Conservation (phyloP, 495 filamentous ascomycete species). For the Amphirosellinia nigrospora region DNA sequence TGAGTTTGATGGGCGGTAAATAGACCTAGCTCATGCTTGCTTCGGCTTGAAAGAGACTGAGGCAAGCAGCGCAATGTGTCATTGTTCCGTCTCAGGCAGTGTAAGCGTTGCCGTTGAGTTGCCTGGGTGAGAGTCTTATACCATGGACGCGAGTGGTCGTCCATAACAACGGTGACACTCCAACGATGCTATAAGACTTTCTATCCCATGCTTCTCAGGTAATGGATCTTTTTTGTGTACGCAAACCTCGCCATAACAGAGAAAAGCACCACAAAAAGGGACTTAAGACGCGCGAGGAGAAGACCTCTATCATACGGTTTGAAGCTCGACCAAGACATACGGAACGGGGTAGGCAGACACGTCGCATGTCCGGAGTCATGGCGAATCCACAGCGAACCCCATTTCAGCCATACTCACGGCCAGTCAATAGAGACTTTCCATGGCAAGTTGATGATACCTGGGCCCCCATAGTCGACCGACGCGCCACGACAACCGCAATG, state of each 20-base stretch:
- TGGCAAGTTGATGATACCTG: too few relatives aligned
- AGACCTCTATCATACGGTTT: neutral
- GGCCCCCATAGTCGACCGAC: too few relatives aligned
- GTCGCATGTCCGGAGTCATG: neutral
- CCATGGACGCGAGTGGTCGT: slow-evolving; percentile 1
- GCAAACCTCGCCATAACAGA: slow-evolving; percentile 14
- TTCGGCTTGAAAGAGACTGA: neutral
- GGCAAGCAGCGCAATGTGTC: slow-evolving; percentile 9
- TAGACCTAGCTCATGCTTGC: neutral
- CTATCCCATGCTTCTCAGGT: neutral
- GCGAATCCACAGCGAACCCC: neutral
- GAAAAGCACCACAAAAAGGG: neutral
- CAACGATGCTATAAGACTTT: neutral
- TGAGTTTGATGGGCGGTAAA: neutral
- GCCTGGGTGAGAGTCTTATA: neutral
- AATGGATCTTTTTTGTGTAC: slow-evolving; percentile 22
- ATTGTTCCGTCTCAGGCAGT: neutral
- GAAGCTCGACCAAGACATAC: slow-evolving; percentile 2
- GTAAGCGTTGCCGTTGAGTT: neutral
- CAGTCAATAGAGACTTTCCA: neutral
- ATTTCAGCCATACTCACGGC: neutral
- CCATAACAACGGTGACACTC: neutral
- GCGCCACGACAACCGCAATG: neutral
- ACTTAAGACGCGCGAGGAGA: neutral
- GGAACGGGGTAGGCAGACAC: neutral